Conservation (phyloP, 345 rosid species). For the Diplotaxis tenuifolia region DNA sequence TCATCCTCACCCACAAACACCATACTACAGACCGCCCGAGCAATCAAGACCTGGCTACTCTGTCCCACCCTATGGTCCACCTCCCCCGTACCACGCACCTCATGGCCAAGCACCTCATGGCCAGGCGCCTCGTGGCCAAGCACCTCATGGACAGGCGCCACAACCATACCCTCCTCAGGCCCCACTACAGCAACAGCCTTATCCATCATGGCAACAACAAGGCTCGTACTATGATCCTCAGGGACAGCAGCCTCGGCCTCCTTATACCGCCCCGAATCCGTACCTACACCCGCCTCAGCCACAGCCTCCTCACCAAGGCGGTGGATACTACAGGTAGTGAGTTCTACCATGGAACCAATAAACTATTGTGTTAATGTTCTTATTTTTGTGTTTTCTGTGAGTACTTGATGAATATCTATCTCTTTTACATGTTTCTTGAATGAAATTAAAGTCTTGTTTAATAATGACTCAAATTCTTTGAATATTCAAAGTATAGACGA, state of each 20-base stretch:
- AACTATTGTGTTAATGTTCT: constrained; percentile 11
- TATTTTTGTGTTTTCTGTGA: constrained; percentile 24
- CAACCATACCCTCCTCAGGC: constrained; percentile 56
- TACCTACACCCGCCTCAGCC: constrained; percentile 39
- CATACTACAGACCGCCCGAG: constrained; percentile 70
- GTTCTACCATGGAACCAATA: constrained; percentile 15
- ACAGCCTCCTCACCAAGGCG: constrained; percentile 69
- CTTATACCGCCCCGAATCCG: constrained; percentile 70
- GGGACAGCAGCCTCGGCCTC: constrained; percentile 81
- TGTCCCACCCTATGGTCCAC: constrained; percentile 51
- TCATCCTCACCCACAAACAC: constrained; percentile 49
- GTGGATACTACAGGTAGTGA: constrained; percentile 79
- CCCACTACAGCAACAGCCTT: constrained; percentile 70
- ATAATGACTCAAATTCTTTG: constrained; percentile 16
- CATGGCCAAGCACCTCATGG: constrained; percentile 43
- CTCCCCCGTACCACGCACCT: constrained; percentile 61
- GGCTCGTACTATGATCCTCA: constrained; percentile 83
- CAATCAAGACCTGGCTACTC: constrained; percentile 59
- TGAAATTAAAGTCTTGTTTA: constrained; percentile 7
- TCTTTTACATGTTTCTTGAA: constrained; percentile 22
- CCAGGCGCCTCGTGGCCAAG: constrained; percentile 49
- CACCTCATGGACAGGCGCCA: constrained; percentile 42
- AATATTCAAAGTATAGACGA: constrained; percentile 17
- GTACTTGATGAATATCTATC: constrained; percentile 10
- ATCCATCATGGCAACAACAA: constrained; percentile 90